Evolutionary conservation across 1,139 yeast species (phyloP), one percentile per base, ranked within the genome.

Genomic region (Arxiozyma slooffiae): DNA sequence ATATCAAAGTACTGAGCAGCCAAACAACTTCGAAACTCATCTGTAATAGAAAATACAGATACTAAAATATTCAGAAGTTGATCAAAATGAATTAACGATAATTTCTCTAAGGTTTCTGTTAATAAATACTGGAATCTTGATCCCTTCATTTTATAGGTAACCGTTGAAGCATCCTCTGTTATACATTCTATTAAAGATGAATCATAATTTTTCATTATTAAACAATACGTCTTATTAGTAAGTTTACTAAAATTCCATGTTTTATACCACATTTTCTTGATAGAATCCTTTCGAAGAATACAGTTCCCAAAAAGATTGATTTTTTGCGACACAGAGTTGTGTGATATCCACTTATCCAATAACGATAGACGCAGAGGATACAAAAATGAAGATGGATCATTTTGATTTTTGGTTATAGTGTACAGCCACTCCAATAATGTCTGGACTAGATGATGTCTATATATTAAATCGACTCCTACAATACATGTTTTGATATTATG

Each of bases 1-100:
- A 88, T 72, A 58, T 88, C 95, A 43, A 89, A 85, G 61, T 88
- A 89, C 60, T 88, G 94, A 40, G 81, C 80, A 11, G 88, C 85
- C 43, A 88, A 71, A 36, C 81, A 71, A 34, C 76, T 69, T 61
- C 84, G 83, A 61, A 75, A 82, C 11, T 69, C 70, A 50, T 80
- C 73, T 57, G 81, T 82, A 6, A 92, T 79, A 11, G 90, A 81
- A 55, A 90, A 73, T 0, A 86, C 77, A 0, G 85, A 75, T 46
- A 87, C 78, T 59, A 82, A 81, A 57, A 89, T 70, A 58, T 83
- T 89, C 49, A 86, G 84, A 38, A 89, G 68, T 20, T 75, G 68
- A 1, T 71, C 63, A 48, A 96, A 74, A 9, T 85, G 71, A 0
- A 79, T 68, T 60, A 81, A 87, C 82, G 41, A 85, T 70, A 67